These are phyloP conservation scores for Phyllosticta citribraziliensis DNA, from an alignment of 2,329 filamentous ascomycete species.

Conservation along the genomic window DNA sequence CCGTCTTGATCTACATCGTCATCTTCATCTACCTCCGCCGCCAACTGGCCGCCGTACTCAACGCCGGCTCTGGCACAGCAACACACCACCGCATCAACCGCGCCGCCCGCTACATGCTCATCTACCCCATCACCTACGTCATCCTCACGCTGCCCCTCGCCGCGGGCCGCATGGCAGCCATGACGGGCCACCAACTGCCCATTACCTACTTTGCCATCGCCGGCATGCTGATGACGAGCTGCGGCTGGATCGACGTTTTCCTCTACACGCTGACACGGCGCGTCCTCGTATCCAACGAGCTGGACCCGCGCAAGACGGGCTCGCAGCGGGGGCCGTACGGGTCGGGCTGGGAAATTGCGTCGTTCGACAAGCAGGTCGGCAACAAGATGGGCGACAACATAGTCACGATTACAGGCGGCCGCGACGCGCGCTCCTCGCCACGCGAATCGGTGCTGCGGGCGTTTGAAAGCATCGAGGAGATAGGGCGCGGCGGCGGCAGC, in stretches of 20 bases:
- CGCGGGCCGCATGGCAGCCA: slow-evolving; percentile 28
- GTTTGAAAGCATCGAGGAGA: not conserved
- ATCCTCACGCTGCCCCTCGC: slow-evolving; percentile 57
- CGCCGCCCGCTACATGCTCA: slow-evolving; percentile 48
- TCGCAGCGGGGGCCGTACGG: not conserved
- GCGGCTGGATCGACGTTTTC: slow-evolving; percentile 35
- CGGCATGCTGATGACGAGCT: slow-evolving; percentile 45
- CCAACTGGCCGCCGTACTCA: slow-evolving; percentile 30
- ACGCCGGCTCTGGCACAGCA: slow-evolving; percentile 17
- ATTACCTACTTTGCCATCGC: slow-evolving; percentile 50
- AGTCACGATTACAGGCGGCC: slow-evolving; percentile 12
- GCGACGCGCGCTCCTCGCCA: not conserved
- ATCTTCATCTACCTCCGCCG: slow-evolving; percentile 12
- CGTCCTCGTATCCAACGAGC: slow-evolving; percentile 25
- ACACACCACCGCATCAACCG: slow-evolving; percentile 21
- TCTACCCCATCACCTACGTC: slow-evolving; percentile 59
- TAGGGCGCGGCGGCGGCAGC: not conserved
- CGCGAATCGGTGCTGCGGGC: not conserved
- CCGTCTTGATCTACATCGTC: slow-evolving; percentile 10
- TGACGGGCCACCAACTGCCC: slow-evolving; percentile 33
- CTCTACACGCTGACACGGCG: slow-evolving; percentile 35
- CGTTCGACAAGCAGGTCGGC: slow-evolving; percentile 8
- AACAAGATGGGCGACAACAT: slow-evolving; percentile 1
- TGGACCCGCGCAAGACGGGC: slow-evolving; percentile 8
- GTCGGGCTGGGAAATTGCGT: slow-evolving; percentile 10